A percentile compares a stretch with the other conserved stretches of the same genome.
These are phyloP conservation scores for Carallia pectinifolia DNA, from an alignment of 345 rosid species.

Conservation along the genomic window DNA sequence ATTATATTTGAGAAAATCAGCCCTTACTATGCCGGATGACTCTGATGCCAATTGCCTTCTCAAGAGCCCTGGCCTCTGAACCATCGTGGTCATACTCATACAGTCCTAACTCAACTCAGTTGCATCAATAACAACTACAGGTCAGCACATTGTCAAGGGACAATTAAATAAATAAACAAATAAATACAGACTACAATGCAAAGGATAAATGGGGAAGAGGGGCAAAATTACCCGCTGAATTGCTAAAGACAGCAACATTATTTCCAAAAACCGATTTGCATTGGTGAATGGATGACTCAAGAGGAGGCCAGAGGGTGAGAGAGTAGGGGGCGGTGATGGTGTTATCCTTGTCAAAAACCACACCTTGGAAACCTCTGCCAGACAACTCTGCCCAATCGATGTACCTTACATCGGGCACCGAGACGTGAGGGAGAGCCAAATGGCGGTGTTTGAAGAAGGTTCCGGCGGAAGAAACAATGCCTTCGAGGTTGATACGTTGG, in stretches of 20 bases:
- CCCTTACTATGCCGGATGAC: conserved; percentile 86
- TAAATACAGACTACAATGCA: conserved; percentile 3
- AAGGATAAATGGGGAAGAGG: not conserved
- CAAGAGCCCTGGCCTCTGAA: conserved; percentile 77
- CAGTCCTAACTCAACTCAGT: conserved; percentile 48
- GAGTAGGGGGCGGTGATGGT: conserved; percentile 90
- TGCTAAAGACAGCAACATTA: conserved; percentile 83
- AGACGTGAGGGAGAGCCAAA: conserved; percentile 75
- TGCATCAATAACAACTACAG: conserved; percentile 9
- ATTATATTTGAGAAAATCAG: no score
- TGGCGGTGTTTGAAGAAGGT: conserved; percentile 61
- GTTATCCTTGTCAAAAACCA: conserved; percentile 96
- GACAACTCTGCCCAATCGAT: conserved; percentile 86
- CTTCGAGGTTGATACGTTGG: conserved; percentile 83
- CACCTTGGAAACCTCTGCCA: conserved; percentile 77
- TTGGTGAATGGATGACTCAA: conserved; percentile 54
- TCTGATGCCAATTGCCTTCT: conserved; percentile 79
- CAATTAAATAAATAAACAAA: conserved; percentile 1
- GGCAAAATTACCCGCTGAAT: conserved; percentile 75
- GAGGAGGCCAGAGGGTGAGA: conserved; percentile 68
- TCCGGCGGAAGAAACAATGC: conserved; percentile 59
- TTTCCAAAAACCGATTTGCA: conserved; percentile 85
- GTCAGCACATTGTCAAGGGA: not conserved
- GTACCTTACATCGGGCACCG: conserved; percentile 64
- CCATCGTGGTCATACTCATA: conserved; percentile 83